Conservation (phyloP, 2,329 filamentous ascomycete species). For the Cladophialophora chaetospira region DNA sequence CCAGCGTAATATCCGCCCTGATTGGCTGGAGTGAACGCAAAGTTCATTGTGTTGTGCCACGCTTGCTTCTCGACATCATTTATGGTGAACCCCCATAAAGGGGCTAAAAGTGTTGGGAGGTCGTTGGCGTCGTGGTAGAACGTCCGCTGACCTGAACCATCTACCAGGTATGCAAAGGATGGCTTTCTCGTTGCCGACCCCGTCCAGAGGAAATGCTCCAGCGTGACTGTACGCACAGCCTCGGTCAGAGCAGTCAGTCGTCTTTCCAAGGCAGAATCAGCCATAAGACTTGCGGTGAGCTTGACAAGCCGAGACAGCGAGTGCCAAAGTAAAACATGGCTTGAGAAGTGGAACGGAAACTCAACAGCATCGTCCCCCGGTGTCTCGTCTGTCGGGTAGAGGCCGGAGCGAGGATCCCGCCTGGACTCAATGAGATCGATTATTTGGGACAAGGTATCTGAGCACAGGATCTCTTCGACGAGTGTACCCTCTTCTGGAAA, state of each 20-base stretch:
- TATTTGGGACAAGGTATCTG: constrained; percentile 13
- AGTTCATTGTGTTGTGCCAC: constrained; percentile 21
- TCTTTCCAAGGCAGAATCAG: neutral
- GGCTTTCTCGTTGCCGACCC: neutral
- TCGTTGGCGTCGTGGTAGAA: constrained; percentile 25
- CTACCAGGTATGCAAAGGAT: constrained; percentile 18
- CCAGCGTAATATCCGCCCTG: constrained; percentile 16
- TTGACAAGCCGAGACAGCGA: constrained; percentile 11
- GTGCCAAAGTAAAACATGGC: constrained; percentile 20
- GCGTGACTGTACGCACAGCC: constrained; percentile 7
- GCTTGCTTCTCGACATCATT: constrained; percentile 12
- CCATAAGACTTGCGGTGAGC: neutral
- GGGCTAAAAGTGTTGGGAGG: constrained; percentile 18
- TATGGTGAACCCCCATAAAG: constrained; percentile 12
- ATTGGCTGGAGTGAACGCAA: constrained; percentile 16
- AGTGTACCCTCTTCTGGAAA: constrained; percentile 14
- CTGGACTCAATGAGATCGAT: constrained; percentile 15
- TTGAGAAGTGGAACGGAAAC: constrained; percentile 23
- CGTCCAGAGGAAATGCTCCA: constrained; percentile 15
- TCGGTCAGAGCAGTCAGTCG: neutral
- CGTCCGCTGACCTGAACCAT: constrained; percentile 11
- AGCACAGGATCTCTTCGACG: constrained; percentile 13
- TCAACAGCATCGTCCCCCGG: constrained; percentile 19
- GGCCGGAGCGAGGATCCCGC: constrained; percentile 3
- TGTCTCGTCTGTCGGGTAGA: constrained; percentile 19